Evolutionary conservation across 306 rosid genomes (phyloP).

Genomic region (Quillaja saponaria): DNA sequence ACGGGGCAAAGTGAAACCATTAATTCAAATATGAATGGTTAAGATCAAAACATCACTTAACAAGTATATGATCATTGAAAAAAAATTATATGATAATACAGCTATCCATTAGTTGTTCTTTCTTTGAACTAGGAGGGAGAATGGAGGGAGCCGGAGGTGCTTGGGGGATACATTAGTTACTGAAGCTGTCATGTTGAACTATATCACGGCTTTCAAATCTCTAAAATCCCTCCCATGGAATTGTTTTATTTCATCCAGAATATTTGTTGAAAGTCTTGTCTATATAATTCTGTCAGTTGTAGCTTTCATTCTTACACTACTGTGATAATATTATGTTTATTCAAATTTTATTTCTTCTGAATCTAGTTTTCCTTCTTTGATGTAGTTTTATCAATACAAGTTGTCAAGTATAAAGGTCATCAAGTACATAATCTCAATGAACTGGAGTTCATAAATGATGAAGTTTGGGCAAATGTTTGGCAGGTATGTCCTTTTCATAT

Average conservation of each 20-base stretch:
- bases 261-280: not conserved
- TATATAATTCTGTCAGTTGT: not conserved
- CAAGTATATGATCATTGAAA: too few relatives aligned
- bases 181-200: too few relatives aligned
- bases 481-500: slow-evolving; percentile 42
- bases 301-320: not conserved
- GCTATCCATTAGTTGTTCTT: too few relatives aligned
- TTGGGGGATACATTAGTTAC: too few relatives aligned
- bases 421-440: slow-evolving; percentile 81
- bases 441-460: slow-evolving; percentile 77
- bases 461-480: slow-evolving; percentile 90
- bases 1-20: too few relatives aligned
- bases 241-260: not conserved
- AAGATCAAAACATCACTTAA: too few relatives aligned
- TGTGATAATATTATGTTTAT: slow-evolving; percentile 15
- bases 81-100: too few relatives aligned
- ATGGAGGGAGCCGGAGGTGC: too few relatives aligned
- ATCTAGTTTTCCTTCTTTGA: slow-evolving; percentile 22
- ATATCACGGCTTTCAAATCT: too few relatives aligned
- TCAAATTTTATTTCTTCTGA: slow-evolving; percentile 17
- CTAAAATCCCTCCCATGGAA: not conserved
- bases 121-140: too few relatives aligned
- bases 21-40: too few relatives aligned
- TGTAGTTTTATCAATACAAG: slow-evolving; percentile 57
- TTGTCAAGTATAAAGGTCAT: slow-evolving; percentile 63